Conservation (phyloP, 2,329 filamentous ascomycete genomes). For the Paracoccidioides lutzii region DNA sequence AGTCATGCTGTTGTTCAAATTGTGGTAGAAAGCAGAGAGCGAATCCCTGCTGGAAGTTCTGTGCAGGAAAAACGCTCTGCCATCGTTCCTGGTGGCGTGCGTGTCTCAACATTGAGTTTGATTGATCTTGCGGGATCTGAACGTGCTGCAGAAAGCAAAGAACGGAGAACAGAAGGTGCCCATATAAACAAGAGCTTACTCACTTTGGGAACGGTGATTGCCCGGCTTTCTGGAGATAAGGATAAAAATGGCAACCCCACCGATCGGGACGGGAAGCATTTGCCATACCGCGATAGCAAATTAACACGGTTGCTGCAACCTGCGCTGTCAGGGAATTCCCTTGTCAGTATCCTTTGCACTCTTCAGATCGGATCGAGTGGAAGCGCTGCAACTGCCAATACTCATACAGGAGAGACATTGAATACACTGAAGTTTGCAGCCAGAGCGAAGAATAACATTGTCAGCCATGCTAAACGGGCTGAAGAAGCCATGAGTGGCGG, state of each 20-base stretch:
- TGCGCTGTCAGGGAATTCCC: conserved; percentile 79
- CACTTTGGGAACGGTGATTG: conserved; percentile 89
- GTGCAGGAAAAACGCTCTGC: conserved; percentile 53
- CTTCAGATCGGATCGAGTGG: conserved; percentile 76
- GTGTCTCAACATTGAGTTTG: conserved; percentile 85
- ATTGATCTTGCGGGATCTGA: conserved; percentile 96
- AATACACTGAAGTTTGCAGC: conserved; percentile 97
- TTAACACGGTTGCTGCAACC: conserved; percentile 85
- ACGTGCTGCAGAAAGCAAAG: conserved; percentile 88
- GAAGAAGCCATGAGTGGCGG: conserved; percentile 72
- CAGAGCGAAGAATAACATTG: conserved; percentile 92
- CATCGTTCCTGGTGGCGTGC: conserved; percentile 71
- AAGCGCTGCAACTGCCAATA: conserved; percentile 56
- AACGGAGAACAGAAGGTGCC: conserved; percentile 82
- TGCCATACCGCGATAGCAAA: conserved; percentile 96
- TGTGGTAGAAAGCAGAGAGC: conserved; percentile 90
- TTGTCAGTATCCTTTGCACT: conserved; percentile 95
- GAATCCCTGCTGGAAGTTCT: conserved; percentile 46
- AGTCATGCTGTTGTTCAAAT: conserved; percentile 98
- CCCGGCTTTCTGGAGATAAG: conserved; percentile 77
- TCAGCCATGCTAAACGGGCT: conserved; percentile 90
- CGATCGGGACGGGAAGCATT: conserved; percentile 79
- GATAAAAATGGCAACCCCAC: conserved; percentile 60
- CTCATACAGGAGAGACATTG: conserved; percentile 73
- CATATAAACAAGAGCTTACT: conserved; percentile 98